Evolutionary conservation across 768 basidiomycete species (phyloP).

Genomic region (Hydnum rufescens): DNA sequence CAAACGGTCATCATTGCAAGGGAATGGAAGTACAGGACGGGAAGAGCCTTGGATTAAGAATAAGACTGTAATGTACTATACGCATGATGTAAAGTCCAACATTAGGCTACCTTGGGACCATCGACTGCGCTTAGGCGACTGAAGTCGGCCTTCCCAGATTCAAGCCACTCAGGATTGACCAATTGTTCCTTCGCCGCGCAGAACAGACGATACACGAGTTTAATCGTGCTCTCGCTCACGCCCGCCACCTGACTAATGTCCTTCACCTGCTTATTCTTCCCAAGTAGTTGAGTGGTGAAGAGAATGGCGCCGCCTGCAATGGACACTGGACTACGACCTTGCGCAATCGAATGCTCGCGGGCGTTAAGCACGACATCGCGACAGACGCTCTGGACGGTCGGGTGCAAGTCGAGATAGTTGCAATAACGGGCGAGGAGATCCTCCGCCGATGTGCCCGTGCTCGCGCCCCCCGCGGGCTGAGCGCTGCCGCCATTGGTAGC

Average conservation of each 20-base stretch:
- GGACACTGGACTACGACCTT: slow-evolving; percentile 90
- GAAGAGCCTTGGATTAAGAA: too few species aligned
- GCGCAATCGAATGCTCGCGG: slow-evolving; percentile 69
- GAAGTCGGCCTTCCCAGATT: slow-evolving; percentile 28
- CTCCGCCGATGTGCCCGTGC: slow-evolving; percentile 26
- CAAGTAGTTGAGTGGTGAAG: slow-evolving; percentile 73
- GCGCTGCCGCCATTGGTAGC: slow-evolving; percentile 19
- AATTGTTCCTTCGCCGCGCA: slow-evolving; percentile 53
- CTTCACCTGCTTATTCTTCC: slow-evolving; percentile 49
- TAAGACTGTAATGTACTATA: too few species aligned
- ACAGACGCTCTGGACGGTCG: slow-evolving; percentile 67
- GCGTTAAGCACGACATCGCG: slow-evolving; percentile 65
- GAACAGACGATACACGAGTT: slow-evolving; percentile 68
- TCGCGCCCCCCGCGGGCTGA: slow-evolving; percentile 19
- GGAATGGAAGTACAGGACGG: too few species aligned
- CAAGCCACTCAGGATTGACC: slow-evolving; percentile 73
- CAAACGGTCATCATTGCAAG: too few species aligned
- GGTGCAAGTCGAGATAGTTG: slow-evolving; percentile 73
- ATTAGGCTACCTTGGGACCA: neutral
- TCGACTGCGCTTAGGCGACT: slow-evolving; percentile 9
- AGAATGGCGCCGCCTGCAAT: slow-evolving; percentile 95
- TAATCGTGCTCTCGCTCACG: slow-evolving; percentile 90
- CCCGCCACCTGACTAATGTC: slow-evolving; percentile 85
- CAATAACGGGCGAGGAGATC: slow-evolving; percentile 83
- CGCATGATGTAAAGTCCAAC: too few species aligned